phyloP scores from a whole-genome alignment of 257 asterid species.

The Nicotiana knightiana region DNA sequence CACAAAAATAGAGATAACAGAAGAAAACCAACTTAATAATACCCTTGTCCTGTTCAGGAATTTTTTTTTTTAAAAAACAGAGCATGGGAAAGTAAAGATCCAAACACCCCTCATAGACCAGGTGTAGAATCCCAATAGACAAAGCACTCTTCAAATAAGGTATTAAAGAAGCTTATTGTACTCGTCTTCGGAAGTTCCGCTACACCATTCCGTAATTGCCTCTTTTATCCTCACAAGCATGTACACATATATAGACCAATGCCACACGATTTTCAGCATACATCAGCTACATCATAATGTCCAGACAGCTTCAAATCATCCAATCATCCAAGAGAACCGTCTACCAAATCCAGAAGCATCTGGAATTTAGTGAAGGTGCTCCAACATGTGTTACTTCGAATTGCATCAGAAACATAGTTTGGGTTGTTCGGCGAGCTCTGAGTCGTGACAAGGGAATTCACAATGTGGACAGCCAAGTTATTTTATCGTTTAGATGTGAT shows the following conservation, averaged over 20 bases:
- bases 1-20: not conserved
- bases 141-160: not conserved
- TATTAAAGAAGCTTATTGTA: not conserved
- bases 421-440: not conserved
- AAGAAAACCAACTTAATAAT: not conserved
- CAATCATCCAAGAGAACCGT: not conserved
- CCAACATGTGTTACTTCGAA: not conserved
- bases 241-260: not conserved
- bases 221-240: not conserved
- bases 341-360: not conserved
- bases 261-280: not conserved
- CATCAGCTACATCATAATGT: not conserved
- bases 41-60: not conserved
- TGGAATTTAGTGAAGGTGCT: not conserved
- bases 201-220: not conserved
- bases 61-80: not conserved
- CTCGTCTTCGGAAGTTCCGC: not conserved
- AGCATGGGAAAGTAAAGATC: not conserved
- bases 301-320: not conserved
- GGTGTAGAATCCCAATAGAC: not conserved
- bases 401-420: not conserved
- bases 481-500: not conserved
- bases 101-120: not conserved
- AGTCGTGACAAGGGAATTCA: not conserved
- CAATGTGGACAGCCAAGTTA: not conserved